Conservation (phyloP, 2,329 filamentous ascomycete species). For the Beauveria scarabaeidicola region DNA sequence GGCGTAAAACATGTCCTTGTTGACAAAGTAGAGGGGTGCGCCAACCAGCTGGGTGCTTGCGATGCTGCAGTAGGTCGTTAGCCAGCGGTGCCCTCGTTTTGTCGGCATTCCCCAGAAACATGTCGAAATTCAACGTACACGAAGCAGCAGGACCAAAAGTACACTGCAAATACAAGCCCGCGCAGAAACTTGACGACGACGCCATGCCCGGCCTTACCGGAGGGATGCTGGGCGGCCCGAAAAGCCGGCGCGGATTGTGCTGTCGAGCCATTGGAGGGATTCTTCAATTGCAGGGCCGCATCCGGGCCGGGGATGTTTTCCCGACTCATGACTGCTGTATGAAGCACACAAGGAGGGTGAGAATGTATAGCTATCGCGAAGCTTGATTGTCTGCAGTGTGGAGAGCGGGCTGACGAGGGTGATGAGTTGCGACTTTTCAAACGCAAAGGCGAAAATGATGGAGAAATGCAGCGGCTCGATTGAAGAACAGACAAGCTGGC, state of each 20-base stretch:
- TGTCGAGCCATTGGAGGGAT: background rate
- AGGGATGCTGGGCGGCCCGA: slow-evolving; percentile 34
- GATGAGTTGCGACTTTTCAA: background rate
- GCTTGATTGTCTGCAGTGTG: background rate
- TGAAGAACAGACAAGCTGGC: background rate
- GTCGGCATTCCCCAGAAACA: background rate
- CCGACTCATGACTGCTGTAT: background rate
- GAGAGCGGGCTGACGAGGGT: background rate
- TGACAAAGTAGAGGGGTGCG: slow-evolving; percentile 64
- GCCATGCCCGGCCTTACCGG: slow-evolving; percentile 47
- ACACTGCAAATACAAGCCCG: slow-evolving; percentile 41
- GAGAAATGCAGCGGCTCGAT: background rate
- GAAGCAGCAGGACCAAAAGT: slow-evolving; percentile 41
- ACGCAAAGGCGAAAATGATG: background rate
- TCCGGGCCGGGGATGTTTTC: background rate
- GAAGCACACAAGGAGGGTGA: too few relatives aligned
- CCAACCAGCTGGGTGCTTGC: slow-evolving; percentile 68
- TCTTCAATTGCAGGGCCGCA: background rate
- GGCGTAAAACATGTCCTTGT: slow-evolving; percentile 70
- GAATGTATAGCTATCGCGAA: too few relatives aligned
- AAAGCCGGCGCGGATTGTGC: background rate
- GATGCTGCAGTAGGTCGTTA: slow-evolving; percentile 36
- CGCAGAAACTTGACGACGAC: slow-evolving; percentile 41
- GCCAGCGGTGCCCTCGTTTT: background rate
- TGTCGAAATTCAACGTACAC: slow-evolving; percentile 32